These are phyloP conservation scores for Candida freyschussii DNA, from an alignment of 1,139 yeast genomes.

Conservation along the genomic window DNA sequence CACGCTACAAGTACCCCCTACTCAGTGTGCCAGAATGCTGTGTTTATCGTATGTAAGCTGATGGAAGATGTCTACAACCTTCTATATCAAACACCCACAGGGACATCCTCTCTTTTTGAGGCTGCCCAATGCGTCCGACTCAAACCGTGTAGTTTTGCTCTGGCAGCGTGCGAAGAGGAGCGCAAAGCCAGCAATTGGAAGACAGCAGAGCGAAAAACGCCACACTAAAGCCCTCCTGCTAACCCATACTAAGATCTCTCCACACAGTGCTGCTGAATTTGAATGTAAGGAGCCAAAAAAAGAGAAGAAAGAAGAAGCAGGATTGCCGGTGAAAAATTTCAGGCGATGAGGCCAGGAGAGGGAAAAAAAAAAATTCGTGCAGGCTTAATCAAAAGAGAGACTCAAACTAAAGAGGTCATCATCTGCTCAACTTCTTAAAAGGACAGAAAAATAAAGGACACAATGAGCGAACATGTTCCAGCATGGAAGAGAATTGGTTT, in stretches of 20 bases:
- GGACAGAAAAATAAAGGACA: neutral
- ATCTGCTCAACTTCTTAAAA: neutral
- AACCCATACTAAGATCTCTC: conserved; percentile 1
- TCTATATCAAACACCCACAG: conserved; percentile 28
- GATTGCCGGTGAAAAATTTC: neutral
- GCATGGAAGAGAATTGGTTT: conserved; percentile 92
- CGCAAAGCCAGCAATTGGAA: conserved; percentile 1
- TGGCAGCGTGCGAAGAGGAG: conserved; percentile 15
- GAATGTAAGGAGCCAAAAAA: conserved; percentile 11
- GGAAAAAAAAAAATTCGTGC: conserved; percentile 1
- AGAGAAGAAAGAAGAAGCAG: neutral
- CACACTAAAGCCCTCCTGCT: neutral
- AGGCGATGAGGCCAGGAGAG: neutral
- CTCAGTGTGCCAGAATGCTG: too few relatives aligned
- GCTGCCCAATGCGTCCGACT: conserved; percentile 23
- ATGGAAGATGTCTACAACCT: conserved; percentile 19
- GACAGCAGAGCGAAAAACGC: neutral
- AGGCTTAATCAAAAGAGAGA: neutral
- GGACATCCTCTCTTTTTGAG: conserved; percentile 1
- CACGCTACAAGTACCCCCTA: too few relatives aligned
- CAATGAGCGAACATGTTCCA: conserved; percentile 45
- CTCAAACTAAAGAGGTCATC: conserved; percentile 1
- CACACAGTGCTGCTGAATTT: conserved; percentile 10
- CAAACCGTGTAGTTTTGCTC: conserved; percentile 27
- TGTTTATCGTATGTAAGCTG: too few relatives aligned